Evolutionary conservation across 192 early-diverging fungal species (phyloP), one percentile per base, ranked within the genome.

Genomic region (Coemansia sp.): DNA sequence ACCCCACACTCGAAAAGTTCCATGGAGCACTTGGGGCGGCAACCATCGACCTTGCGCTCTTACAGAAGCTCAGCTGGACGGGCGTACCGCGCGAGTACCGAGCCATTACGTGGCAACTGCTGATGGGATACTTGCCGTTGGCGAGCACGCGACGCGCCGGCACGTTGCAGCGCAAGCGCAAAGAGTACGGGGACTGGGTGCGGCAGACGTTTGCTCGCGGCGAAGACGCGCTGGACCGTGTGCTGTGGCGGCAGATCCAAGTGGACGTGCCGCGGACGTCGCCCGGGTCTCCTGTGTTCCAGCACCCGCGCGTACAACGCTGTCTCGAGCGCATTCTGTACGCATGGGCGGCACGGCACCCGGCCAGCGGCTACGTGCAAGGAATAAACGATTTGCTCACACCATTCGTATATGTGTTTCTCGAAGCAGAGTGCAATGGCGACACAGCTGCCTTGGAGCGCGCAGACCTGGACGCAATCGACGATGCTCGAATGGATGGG

Each of bases 341-440:
- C 65, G 89, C 91, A 63, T 99, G 97, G 97, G 93, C 97, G 0
- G 95, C 94, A 12, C 84, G 97, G 22, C 97, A 99, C 61, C 97
- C 97, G 6, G 97, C 97, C n/a, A 92, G 89, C 76, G 95, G 95
- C 51, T 99, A 98, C 75, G 97, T 99, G 10, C 97, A 99, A 64
- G 97, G 97, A 1, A 99, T 99, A 67, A 98, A 99, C 80, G 97
- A 99, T 68, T 82, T 99, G 25, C 92, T 95, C 9, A 96, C 94
- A 27, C 96, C 97, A 16, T 97, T 99, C 63, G 95, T 92, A 71
- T 88, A 89, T 57, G 97, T 99, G 41, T 99, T 95, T 64, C 65
- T 98, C 10, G 83, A 37, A 87, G 58, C 57, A 31, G 29, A 31
- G 6, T 31, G 29, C 6, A 31, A 31, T 31, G 29, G 29, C 29